Conservation (phyloP, 371 early-diverging fungal genomes). For the Actinomucor elegans region DNA sequence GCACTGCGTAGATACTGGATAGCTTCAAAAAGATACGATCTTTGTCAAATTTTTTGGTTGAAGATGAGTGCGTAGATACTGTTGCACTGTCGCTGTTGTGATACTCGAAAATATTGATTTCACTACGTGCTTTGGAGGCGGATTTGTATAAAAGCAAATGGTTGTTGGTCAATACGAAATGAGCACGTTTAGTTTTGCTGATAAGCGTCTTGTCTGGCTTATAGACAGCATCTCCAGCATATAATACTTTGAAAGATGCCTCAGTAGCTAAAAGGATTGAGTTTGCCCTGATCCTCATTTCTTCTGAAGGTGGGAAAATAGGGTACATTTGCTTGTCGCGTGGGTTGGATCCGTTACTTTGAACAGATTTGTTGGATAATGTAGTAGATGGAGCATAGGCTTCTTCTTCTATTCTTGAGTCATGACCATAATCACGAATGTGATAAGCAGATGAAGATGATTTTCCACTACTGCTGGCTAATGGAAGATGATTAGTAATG, state of each 20-base stretch:
- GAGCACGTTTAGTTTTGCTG: slow-evolving; percentile 20
- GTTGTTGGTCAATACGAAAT: slow-evolving; percentile 36
- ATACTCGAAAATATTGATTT: slow-evolving; percentile 20
- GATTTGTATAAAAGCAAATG: slow-evolving; percentile 35
- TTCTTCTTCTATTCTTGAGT: too few relatives aligned
- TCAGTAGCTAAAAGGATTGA: not conserved
- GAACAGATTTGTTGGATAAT: too few relatives aligned
- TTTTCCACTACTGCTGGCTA: too few relatives aligned
- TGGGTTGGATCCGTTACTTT: too few relatives aligned
- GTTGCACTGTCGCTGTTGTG: not conserved
- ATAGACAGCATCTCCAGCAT: slow-evolving; percentile 32
- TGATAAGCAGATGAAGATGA: too few relatives aligned
- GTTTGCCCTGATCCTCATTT: not conserved
- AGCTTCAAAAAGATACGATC: slow-evolving; percentile 25
- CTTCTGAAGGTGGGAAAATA: slow-evolving; percentile 19
- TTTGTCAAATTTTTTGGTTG: slow-evolving; percentile 10
- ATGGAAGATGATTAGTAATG: too few relatives aligned
- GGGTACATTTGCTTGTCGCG: not conserved
- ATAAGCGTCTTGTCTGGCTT: slow-evolving; percentile 17
- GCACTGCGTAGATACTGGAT: slow-evolving; percentile 32
- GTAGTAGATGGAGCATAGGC: too few relatives aligned
- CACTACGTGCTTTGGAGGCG: slow-evolving; percentile 27
- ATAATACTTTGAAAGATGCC: slow-evolving; percentile 22
- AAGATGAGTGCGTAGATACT: not conserved
- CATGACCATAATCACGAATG: too few relatives aligned